Conservation (phyloP, 2,329 filamentous ascomycete genomes). For the Monosporascus ibericus region DNA sequence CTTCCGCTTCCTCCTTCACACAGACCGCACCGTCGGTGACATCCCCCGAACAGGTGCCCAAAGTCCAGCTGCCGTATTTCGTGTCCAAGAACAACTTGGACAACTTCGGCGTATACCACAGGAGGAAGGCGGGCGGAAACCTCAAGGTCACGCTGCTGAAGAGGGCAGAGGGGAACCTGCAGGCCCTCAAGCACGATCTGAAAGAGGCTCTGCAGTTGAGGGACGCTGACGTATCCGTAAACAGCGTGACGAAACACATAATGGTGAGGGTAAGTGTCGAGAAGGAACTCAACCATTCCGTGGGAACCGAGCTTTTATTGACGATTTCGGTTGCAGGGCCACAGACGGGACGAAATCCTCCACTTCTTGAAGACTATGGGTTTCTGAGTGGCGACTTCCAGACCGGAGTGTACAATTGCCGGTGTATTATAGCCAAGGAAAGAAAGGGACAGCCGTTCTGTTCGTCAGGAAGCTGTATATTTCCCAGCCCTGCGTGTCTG, state of each 20-base stretch:
- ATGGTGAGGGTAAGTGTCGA: constrained; percentile 57
- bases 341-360: constrained; percentile 13
- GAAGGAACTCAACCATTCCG: neutral
- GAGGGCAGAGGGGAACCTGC: constrained; percentile 69
- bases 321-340: constrained; percentile 10
- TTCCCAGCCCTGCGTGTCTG: too few species aligned
- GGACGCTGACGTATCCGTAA: constrained; percentile 46
- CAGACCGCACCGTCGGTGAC: constrained; percentile 5
- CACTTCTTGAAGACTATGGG: constrained; percentile 18
- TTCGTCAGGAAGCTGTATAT: too few species aligned
- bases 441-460: constrained; percentile 15
- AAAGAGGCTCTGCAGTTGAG: constrained; percentile 50
- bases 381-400: constrained; percentile 10
- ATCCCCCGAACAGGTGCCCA: constrained; percentile 16
- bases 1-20: neutral
- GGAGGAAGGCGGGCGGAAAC: constrained; percentile 69
- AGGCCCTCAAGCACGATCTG: constrained; percentile 59
- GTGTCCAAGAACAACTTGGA: constrained; percentile 65
- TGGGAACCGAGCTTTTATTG: neutral
- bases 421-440: neutral
- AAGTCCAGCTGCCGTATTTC: constrained; percentile 54
- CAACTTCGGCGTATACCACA: constrained; percentile 71
- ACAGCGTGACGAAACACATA: constrained; percentile 64
- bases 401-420: neutral
- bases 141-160: constrained; percentile 68